phyloP scores from a whole-genome alignment of 768 basidiomycete species.

The Bullera alba region DNA sequence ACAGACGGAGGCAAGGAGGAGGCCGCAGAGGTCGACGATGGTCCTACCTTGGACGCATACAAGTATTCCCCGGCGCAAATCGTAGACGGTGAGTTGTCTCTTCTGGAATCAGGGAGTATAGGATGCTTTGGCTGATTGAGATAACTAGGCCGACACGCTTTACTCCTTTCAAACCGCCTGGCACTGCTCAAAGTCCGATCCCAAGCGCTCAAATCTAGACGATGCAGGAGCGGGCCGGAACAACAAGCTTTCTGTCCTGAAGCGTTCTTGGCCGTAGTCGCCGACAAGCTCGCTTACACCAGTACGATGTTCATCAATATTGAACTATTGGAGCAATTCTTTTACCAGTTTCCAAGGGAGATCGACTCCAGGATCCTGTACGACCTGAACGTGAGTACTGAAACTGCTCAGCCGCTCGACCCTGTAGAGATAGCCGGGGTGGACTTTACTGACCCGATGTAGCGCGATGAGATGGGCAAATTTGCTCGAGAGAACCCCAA shows the following conservation, averaged over 20 bases:
- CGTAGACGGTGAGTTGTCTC: slow-evolving; percentile 80
- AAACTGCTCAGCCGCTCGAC: not conserved
- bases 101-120: not conserved
- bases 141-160: slow-evolving; percentile 74
- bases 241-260: slow-evolving; percentile 90
- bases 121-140: not conserved
- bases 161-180: slow-evolving; percentile 75
- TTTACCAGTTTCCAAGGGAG: slow-evolving; percentile 97
- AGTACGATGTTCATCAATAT: slow-evolving; percentile 99
- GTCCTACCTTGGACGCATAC: slow-evolving; percentile 64
- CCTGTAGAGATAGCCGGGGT: too few species aligned
- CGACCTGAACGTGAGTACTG: slow-evolving; percentile 63
- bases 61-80: slow-evolving; percentile 86
- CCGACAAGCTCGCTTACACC: slow-evolving; percentile 91
- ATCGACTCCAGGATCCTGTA: slow-evolving; percentile 90
- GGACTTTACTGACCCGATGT: too few species aligned
- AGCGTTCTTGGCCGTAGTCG: slow-evolving; percentile 90
- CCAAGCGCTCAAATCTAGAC: slow-evolving; percentile 75
- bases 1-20: slow-evolving; percentile 10
- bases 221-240: slow-evolving; percentile 79
- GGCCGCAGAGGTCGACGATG: slow-evolving; percentile 52
- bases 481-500: slow-evolving; percentile 94
- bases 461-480: slow-evolving; percentile 70
- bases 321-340: slow-evolving; percentile 94
- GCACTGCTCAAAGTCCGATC: slow-evolving; percentile 77